A percentile compares a stretch with the other conserved stretches of the same genome.
Evolutionary conservation across 2,329 filamentous ascomycete species (phyloP).

Genomic region (Beauveria sp.): DNA sequence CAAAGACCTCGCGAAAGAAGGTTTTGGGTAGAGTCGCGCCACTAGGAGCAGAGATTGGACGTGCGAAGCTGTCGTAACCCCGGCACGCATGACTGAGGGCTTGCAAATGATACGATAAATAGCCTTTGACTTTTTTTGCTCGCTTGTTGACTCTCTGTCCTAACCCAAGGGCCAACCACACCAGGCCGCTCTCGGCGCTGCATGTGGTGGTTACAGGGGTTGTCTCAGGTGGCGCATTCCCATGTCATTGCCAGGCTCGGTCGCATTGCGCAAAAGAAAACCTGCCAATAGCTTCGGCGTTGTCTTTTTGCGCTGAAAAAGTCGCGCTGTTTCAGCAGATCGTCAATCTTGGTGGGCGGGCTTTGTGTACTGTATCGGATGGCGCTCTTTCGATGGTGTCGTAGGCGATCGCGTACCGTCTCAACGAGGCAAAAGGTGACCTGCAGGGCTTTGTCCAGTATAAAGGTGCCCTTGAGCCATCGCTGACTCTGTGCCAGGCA

Average conservation of each 20-base stretch:
- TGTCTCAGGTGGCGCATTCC: background rate
- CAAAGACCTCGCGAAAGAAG: background rate
- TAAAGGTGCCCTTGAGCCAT: conserved; percentile 1
- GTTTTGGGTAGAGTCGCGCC: background rate
- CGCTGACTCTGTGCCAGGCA: background rate
- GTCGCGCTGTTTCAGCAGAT: background rate
- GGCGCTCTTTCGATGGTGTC: background rate
- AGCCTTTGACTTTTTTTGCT: background rate
- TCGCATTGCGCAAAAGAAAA: background rate
- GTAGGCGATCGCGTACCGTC: background rate
- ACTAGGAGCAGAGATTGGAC: background rate
- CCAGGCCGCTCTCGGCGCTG: background rate
- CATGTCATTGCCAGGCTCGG: background rate
- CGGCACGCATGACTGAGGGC: background rate
- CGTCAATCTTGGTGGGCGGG: no score
- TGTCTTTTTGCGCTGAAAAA: background rate
- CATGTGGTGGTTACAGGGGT: background rate
- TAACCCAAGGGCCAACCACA: background rate
- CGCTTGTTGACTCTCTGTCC: background rate
- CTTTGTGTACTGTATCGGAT: background rate
- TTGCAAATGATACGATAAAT: background rate
- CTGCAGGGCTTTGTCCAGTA: conserved; percentile 2
- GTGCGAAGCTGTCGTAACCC: background rate
- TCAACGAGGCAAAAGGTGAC: background rate
- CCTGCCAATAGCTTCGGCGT: background rate